Base-by-base conservation (phyloP, 306 rosid genomes). In the Vigna unguiculata region DNA sequence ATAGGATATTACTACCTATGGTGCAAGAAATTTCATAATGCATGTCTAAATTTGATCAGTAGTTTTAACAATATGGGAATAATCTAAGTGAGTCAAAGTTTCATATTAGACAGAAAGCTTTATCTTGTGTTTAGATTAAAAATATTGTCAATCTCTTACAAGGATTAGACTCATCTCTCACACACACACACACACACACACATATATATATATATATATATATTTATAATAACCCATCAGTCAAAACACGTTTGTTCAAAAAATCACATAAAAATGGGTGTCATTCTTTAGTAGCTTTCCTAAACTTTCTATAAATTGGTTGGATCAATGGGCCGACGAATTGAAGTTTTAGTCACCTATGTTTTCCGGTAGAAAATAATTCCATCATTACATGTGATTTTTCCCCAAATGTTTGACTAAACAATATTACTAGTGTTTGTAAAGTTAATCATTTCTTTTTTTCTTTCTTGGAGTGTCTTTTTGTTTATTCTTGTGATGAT, bases 11-110 rank as follows among this genome's bases (percentile, higher is more conserved):
- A 28, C 61, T 14, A 28, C 34, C 45, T 25, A 41, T 52, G 54
- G 65, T 60, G 41, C 52, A 68, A 73, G 58, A 8, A 78, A 70
- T 64, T 66, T 34, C 65, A 24, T 30, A 32, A 41, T 61, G 75
- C 75, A 53, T 63, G 41, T 36, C 28, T 40, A 28, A 78, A 72
- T 78, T 72, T 38, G 7, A 30, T 65, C 12, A 41, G 15, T 76
- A 69, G 60, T 57, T 54, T 63, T 32, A 55, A 48, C 38, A 11
- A 47, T n/a, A n/a, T n/a, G n/a, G n/a, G n/a, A n/a, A n/a, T n/a
- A n/a, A n/a, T n/a, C n/a, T n/a, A n/a, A n/a, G n/a, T n/a, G n/a
- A n/a, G n/a, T n/a, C n/a, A n/a, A n/a, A n/a, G n/a, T n/a, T n/a
- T n/a, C n/a, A n/a, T n/a, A n/a, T n/a, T n/a, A n/a, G n/a, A n/a